phyloP scores from a whole-genome alignment of 371 early-diverging fungal genomes.

The Zychaea mexicana region DNA sequence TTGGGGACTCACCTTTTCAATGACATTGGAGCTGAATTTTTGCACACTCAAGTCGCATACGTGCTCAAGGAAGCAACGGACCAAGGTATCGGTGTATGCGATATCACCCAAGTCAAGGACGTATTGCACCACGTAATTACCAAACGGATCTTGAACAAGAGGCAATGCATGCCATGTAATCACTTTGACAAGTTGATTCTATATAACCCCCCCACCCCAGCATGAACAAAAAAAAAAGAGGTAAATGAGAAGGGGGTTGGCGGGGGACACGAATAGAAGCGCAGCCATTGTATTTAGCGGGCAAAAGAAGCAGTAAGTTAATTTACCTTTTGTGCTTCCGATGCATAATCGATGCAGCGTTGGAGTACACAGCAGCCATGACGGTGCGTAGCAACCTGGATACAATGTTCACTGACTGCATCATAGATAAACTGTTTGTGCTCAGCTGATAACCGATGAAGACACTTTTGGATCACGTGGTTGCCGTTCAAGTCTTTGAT shows the following conservation, averaged over 20 bases:
- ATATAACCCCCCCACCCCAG: no score
- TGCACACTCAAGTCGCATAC: constrained; percentile 81
- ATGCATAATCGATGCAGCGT: constrained; percentile 91
- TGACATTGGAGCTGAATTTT: constrained; percentile 93
- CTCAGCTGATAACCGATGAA: constrained; percentile 71
- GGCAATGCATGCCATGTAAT: constrained; percentile 78
- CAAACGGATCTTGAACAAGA: constrained; percentile 93
- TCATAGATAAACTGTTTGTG: constrained; percentile 90
- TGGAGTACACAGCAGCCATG: constrained; percentile 99
- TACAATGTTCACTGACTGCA: constrained; percentile 83
- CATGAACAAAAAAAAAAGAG: constrained; percentile 1
- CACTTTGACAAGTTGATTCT: constrained; percentile 70
- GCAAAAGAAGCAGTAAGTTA: not conserved
- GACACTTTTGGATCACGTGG: constrained; percentile 98
- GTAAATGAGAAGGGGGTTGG: no score
- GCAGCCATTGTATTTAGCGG: no score
- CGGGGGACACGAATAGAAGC: no score
- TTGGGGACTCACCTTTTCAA: constrained; percentile 72
- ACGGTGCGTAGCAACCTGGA: constrained; percentile 90
- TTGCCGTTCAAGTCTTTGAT: constrained; percentile 98
- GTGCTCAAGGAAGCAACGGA: constrained; percentile 76
- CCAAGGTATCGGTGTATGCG: constrained; percentile 69
- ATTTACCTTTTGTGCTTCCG: constrained; percentile 61
- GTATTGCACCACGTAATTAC: constrained; percentile 98
- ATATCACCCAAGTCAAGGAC: constrained; percentile 81